Conservation (phyloP, 164 flowering plant genomes). For the Santalum album region DNA sequence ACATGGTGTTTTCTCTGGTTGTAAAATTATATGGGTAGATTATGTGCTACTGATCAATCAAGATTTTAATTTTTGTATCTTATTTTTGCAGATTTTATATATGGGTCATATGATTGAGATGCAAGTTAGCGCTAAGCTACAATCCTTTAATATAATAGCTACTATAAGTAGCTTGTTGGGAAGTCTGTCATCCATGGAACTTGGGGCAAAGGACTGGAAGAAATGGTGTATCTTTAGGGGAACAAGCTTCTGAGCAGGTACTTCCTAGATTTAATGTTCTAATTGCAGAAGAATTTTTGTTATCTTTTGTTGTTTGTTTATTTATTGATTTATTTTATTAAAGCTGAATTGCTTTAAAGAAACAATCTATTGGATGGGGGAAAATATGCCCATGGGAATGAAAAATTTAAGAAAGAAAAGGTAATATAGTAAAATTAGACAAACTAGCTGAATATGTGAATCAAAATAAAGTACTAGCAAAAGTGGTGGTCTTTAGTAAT, state of each 20-base stretch:
- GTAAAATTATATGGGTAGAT: background rate
- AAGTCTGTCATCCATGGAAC: conserved; percentile 20
- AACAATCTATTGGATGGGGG: no score
- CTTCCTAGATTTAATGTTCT: background rate
- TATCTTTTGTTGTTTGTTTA: no score
- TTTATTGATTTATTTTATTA: no score
- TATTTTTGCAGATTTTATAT: conserved; percentile 41
- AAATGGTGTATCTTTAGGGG: conserved; percentile 11
- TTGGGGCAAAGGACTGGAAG: conserved; percentile 18
- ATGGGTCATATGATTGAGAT: conserved; percentile 29
- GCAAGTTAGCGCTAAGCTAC: conserved; percentile 30
- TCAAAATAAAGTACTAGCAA: no score
- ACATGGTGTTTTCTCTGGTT: no score
- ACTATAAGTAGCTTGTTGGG: conserved; percentile 34
- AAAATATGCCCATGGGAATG: no score
- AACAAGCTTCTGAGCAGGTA: conserved; percentile 44
- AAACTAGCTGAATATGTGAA: no score
- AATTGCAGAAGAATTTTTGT: no score
- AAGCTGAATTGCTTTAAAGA: no score
- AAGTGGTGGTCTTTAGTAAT: no score
- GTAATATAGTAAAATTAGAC: no score
- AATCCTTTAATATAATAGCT: conserved; percentile 31
- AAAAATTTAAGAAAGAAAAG: no score
- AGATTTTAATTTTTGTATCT: background rate
- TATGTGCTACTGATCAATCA: background rate